These are phyloP conservation scores for Penicillium expansum DNA, from an alignment of 2,329 filamentous ascomycete genomes.

Conservation along the genomic window DNA sequence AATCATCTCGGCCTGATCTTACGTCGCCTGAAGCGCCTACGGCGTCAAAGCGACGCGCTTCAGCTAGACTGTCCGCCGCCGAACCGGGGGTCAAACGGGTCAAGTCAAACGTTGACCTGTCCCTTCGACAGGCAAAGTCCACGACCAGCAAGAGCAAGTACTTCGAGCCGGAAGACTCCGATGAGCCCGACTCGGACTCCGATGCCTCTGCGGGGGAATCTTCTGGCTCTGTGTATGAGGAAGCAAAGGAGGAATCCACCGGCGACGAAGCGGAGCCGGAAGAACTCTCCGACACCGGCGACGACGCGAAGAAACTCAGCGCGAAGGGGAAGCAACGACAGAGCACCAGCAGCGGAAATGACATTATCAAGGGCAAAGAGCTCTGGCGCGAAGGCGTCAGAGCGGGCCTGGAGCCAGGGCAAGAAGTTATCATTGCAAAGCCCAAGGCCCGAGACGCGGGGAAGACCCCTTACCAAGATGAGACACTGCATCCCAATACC, in stretches of 20 bases:
- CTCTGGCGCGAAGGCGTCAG: conserved; percentile 58
- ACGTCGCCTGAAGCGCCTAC: conserved; percentile 31
- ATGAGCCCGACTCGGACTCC: conserved; percentile 33
- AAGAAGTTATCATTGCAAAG: conserved; percentile 60
- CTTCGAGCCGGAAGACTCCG: conserved; percentile 44
- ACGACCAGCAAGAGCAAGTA: conserved; percentile 53
- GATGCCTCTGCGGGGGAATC: conserved; percentile 82
- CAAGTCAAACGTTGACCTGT: conserved; percentile 26
- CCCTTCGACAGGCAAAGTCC: conserved; percentile 25
- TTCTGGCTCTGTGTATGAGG: conserved; percentile 45
- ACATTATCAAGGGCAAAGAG: conserved; percentile 44
- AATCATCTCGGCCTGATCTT: conserved; percentile 39
- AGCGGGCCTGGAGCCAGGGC: conserved; percentile 56
- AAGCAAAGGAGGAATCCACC: conserved; percentile 10
- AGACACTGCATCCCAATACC: conserved; percentile 63
- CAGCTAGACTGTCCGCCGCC: conserved; percentile 30
- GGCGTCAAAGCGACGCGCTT: conserved; percentile 37
- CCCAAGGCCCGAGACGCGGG: conserved; percentile 62
- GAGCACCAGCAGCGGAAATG: not conserved
- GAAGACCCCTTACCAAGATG: conserved; percentile 55
- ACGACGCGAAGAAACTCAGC: conserved; percentile 1
- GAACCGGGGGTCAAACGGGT: conserved; percentile 33
- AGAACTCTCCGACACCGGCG: conserved; percentile 20
- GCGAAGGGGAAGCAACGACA: conserved; percentile 9
- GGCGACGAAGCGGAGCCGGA: conserved; percentile 16